Base-by-base conservation (phyloP, 106 monocot genomes). In the Apostasia shenzhenica region DNA sequence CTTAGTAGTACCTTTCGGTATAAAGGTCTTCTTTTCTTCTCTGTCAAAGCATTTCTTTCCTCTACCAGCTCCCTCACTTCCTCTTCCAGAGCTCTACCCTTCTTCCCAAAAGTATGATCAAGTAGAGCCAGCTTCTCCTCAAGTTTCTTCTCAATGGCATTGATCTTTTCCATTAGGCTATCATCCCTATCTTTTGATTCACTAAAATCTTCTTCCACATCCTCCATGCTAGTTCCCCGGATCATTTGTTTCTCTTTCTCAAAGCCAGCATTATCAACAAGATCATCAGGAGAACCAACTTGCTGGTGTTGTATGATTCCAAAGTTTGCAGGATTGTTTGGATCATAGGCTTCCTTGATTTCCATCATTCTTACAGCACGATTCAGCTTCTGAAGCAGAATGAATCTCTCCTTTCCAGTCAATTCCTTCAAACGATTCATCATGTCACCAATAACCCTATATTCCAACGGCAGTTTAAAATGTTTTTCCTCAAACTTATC, bases 61-160 rank as follows among this genome's bases (percentile, higher is more conserved):
- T 99, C 90, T 3, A 93, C 83, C 39, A 99, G 75, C 14, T 85
- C 87, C 68, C 77, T 90, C 45, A 90, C 85, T 78, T 99, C 89
- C 63, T 88, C 89, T 81, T 99, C 90, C 47, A 99, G 59, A 68
- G 76, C 99, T 67, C 82, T 90, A 9, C 99, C 87, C 66, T 99
- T 99, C 81, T 99, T 99, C 55, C 95, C 95, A 86, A 95, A 95
- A 41, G 95, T 86, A 47, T 89, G 91, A 54, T 95, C 95, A 68
- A 93, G 83, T 40, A 73, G 64, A 60, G 79, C 77, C 14, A 99
- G 68, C 71, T 90, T 99, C 70, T 90, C 79, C 72, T 90, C 93
- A 70, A 99, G 73, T 72, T 88, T 85, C 74, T 85, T 99, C 66
- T 99, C 99, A 50, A 99, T 78, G 12, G 72, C 75, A 82, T 85